Percentiles rank a stretch among this genome's conserved stretches.
These are phyloP conservation scores for Thinopyrum elongatum DNA, from an alignment of 176 grass and related monocot species.

Conservation along the genomic window DNA sequence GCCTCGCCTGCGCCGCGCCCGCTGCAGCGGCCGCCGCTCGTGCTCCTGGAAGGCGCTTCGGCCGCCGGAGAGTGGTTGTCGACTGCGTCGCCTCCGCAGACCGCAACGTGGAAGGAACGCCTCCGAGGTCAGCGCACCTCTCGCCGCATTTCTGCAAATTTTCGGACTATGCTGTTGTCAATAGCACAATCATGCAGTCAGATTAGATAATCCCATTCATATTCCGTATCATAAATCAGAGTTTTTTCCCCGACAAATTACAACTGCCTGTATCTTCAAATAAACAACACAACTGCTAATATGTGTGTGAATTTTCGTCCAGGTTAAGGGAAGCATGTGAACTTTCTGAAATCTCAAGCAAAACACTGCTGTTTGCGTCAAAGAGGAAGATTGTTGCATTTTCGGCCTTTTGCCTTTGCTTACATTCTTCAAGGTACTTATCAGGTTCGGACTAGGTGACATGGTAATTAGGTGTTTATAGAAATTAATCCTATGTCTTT, in stretches of 20 bases:
- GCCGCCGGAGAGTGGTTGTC: constrained; percentile 38
- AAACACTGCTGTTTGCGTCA: constrained; percentile 34
- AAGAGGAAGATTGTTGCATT: constrained; percentile 66
- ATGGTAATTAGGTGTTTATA: constrained; percentile 16
- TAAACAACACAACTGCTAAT: background rate
- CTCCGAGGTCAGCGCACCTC: constrained; percentile 12
- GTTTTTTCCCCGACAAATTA: background rate
- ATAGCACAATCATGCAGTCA: background rate
- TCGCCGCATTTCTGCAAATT: background rate
- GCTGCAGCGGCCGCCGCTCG: constrained; percentile 10
- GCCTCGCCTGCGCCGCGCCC: constrained; percentile 32
- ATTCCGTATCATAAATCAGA: background rate
- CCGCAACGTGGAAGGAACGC: constrained; percentile 26
- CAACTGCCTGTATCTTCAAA: too few species aligned
- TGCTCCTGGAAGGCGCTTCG: constrained; percentile 19
- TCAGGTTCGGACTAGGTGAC: constrained; percentile 74
- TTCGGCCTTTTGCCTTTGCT: constrained; percentile 58
- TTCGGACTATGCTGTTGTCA: background rate
- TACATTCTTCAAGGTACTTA: constrained; percentile 83
- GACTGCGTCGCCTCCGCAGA: constrained; percentile 30
- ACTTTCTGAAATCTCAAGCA: constrained; percentile 35
- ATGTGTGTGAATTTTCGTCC: constrained; percentile 1
- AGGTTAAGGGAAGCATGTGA: constrained; percentile 48
- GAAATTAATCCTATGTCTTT: background rate
- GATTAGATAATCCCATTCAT: background rate